These are phyloP conservation scores for Diplodia corticola DNA, from an alignment of 2,329 filamentous ascomycete species.

Conservation along the genomic window DNA sequence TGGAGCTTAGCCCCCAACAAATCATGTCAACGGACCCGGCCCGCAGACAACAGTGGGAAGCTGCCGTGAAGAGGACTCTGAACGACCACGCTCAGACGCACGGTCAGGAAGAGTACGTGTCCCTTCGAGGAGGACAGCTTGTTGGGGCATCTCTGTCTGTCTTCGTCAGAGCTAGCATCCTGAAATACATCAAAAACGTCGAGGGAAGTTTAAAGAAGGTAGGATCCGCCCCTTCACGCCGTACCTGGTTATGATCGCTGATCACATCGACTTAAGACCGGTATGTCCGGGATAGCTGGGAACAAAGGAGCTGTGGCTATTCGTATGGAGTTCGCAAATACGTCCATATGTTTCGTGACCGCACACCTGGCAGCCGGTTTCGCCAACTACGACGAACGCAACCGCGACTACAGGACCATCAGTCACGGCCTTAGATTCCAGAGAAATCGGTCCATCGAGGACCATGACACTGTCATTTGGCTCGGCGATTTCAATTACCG, in stretches of 20 bases:
- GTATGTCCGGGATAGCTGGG: constrained; percentile 93
- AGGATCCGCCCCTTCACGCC: constrained; percentile 23
- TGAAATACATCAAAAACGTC: constrained; percentile 89
- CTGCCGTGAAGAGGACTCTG: constrained; percentile 72
- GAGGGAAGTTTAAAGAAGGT: constrained; percentile 92
- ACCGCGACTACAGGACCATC: constrained; percentile 89
- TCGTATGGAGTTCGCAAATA: constrained; percentile 90
- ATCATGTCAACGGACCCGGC: constrained; percentile 98
- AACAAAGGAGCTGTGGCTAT: constrained; percentile 98
- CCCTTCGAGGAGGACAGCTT: constrained; percentile 87
- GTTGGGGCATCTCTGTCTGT: constrained; percentile 92
- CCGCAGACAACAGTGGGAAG: constrained; percentile 82
- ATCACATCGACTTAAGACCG: constrained; percentile 57
- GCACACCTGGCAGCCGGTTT: constrained; percentile 96
- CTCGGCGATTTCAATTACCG: constrained; percentile 98
- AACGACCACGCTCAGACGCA: constrained; percentile 68
- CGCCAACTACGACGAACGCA: constrained; percentile 93
- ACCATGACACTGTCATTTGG: constrained; percentile 88
- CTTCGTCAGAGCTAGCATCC: constrained; percentile 77
- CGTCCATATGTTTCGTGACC: constrained; percentile 91
- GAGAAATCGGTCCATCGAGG: constrained; percentile 83
- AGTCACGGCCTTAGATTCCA: constrained; percentile 86
- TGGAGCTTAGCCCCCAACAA: constrained; percentile 95
- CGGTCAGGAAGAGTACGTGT: constrained; percentile 77
- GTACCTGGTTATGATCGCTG: constrained; percentile 25